Evolutionary conservation across 768 basidiomycete species (phyloP).

Genomic region (Cystofilobasidium bisporidii): DNA sequence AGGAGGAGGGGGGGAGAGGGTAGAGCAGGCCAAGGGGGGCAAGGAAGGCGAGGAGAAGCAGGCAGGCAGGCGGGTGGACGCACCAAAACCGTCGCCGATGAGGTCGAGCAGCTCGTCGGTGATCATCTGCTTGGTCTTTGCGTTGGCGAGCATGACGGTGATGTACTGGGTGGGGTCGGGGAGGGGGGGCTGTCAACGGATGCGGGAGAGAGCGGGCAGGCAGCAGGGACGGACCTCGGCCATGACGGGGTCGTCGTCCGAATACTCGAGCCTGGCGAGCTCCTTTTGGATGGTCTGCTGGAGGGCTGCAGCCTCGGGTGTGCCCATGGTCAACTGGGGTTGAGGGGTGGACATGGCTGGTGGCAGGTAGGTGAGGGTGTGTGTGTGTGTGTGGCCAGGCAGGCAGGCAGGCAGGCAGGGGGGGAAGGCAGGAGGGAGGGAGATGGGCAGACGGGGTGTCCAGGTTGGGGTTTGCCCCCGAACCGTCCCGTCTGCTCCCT

Average conservation of each 20-base stretch:
- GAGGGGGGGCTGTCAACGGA: background rate
- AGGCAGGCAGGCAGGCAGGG: background rate
- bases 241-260: constrained; percentile 62
- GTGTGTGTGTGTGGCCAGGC: background rate
- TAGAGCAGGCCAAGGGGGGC: background rate
- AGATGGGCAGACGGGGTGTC: too few species aligned
- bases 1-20: background rate
- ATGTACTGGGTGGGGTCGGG: constrained; percentile 51
- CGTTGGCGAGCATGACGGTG: constrained; percentile 89
- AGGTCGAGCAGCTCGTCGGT: constrained; percentile 75
- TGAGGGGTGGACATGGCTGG: constrained; percentile 13
- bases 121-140: constrained; percentile 75
- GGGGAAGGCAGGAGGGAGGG: too few species aligned
- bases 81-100: constrained; percentile 64
- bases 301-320: background rate
- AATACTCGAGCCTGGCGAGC: constrained; percentile 29
- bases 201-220: background rate
- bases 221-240: constrained; percentile 44
- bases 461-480: too few species aligned
- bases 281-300: constrained; percentile 31
- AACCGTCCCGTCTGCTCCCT: too few species aligned
- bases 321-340: constrained; percentile 2
- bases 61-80: background rate
- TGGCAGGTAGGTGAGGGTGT: background rate
- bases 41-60: background rate